phyloP scores from a whole-genome alignment of 768 basidiomycete species.

The Xerocomellus chrysenteron region DNA sequence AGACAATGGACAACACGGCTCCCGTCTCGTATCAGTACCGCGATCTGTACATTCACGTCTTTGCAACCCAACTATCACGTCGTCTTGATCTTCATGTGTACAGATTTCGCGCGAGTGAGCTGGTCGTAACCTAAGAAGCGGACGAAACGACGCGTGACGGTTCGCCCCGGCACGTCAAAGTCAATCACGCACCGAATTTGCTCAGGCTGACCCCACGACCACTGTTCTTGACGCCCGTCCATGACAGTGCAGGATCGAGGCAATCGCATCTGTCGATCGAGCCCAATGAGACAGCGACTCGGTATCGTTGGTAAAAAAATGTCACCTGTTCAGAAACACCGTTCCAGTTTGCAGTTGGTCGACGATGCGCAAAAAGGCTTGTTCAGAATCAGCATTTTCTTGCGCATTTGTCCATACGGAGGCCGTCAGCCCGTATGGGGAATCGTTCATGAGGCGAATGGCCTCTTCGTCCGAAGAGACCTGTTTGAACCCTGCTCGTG shows the following conservation, averaged over 20 bases:
- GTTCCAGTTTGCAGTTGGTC: slow-evolving; percentile 85
- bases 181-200: slow-evolving; percentile 69
- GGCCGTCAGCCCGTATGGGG: slow-evolving; percentile 90
- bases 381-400: slow-evolving; percentile 57
- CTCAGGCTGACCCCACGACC: slow-evolving; percentile 90
- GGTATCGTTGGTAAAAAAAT: not conserved
- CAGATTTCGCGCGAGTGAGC: slow-evolving; percentile 74
- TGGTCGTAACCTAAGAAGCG: slow-evolving; percentile 73
- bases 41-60: not conserved
- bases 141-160: not conserved
- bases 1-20: not conserved
- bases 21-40: not conserved
- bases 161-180: not conserved
- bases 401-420: slow-evolving; percentile 88
- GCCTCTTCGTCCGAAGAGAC: slow-evolving; percentile 87
- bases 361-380: slow-evolving; percentile 60
- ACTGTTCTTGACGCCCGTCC: slow-evolving; percentile 94
- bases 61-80: not conserved
- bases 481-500: slow-evolving; percentile 32
- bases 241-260: slow-evolving; percentile 89
- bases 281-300: not conserved
- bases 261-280: slow-evolving; percentile 66
- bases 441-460: slow-evolving; percentile 91
- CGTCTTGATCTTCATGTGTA: slow-evolving; percentile 81
- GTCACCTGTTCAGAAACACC: slow-evolving; percentile 84